phyloP scores from a whole-genome alignment of 2,329 filamentous ascomycete species.

The Didymella lethalis region DNA sequence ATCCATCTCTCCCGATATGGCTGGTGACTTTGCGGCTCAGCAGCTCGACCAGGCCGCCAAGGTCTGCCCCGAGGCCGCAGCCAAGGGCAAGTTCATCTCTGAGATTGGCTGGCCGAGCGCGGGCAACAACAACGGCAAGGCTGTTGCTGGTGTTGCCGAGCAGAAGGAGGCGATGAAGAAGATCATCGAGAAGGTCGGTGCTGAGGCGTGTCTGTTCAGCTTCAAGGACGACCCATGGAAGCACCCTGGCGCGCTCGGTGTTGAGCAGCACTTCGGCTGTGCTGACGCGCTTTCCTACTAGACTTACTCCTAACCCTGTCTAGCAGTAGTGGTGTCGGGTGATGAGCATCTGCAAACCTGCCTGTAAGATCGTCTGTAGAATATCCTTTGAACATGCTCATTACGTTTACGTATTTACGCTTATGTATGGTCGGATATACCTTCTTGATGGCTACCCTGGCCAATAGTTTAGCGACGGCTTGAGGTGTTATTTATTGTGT shows the following conservation, averaged over 20 bases:
- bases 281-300: slow-evolving; percentile 54
- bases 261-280: slow-evolving; percentile 85
- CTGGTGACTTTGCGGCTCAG: slow-evolving; percentile 77
- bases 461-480: slow-evolving; percentile 13
- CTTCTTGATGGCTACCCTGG: slow-evolving; percentile 14
- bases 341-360: slow-evolving; percentile 6
- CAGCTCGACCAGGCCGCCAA: slow-evolving; percentile 75
- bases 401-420: slow-evolving; percentile 22
- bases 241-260: slow-evolving; percentile 69
- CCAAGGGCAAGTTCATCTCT: slow-evolving; percentile 77
- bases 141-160: slow-evolving; percentile 70
- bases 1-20: slow-evolving; percentile 66
- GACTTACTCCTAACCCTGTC: background rate
- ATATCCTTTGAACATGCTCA: slow-evolving; percentile 1
- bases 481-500: slow-evolving; percentile 23
- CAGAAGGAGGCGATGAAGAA: slow-evolving; percentile 76
- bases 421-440: slow-evolving; percentile 14
- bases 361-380: slow-evolving; percentile 8
- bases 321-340: slow-evolving; percentile 1
- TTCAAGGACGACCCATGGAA: slow-evolving; percentile 86
- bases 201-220: slow-evolving; percentile 81
- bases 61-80: slow-evolving; percentile 68
- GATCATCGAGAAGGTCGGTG: slow-evolving; percentile 72
- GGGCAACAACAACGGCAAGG: slow-evolving; percentile 74
- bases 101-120: slow-evolving; percentile 88